These are phyloP conservation scores for Beauveria sp. DNA, from an alignment of 2,329 filamentous ascomycete genomes.

Conservation along the genomic window DNA sequence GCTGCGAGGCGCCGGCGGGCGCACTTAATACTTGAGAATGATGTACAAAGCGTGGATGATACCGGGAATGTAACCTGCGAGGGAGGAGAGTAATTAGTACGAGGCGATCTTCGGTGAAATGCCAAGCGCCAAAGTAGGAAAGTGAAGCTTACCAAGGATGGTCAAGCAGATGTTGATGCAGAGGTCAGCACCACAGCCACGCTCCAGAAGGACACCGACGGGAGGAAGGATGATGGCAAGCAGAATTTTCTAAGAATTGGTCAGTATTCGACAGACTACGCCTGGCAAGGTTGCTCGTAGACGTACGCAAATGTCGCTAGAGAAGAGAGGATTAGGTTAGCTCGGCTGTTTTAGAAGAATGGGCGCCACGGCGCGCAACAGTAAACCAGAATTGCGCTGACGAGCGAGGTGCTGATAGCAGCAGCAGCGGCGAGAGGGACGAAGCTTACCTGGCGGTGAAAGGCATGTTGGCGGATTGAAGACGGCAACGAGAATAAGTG, in stretches of 20 bases:
- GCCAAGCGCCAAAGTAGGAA: background rate
- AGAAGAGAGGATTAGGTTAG: background rate
- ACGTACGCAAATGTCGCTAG: slow-evolving; percentile 11
- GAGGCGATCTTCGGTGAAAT: background rate
- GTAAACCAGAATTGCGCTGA: background rate
- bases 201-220: slow-evolving; percentile 89
- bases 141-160: slow-evolving; percentile 47
- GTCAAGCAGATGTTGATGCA: slow-evolving; percentile 91
- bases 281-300: background rate
- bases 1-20: background rate
- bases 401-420: background rate
- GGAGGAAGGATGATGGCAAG: slow-evolving; percentile 85
- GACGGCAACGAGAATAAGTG: background rate
- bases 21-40: slow-evolving; percentile 72
- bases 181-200: slow-evolving; percentile 78
- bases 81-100: background rate
- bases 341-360: background rate
- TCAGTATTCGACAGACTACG: slow-evolving; percentile 29
- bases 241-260: slow-evolving; percentile 60
- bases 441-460: slow-evolving; percentile 49
- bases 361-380: background rate
- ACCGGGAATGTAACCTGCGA: slow-evolving; percentile 57
- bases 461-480: slow-evolving; percentile 39
- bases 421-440: background rate
- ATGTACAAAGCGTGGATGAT: slow-evolving; percentile 94